phyloP scores from a whole-genome alignment of 2,329 filamentous ascomycete genomes.

The Incumbomyces delicatus region DNA sequence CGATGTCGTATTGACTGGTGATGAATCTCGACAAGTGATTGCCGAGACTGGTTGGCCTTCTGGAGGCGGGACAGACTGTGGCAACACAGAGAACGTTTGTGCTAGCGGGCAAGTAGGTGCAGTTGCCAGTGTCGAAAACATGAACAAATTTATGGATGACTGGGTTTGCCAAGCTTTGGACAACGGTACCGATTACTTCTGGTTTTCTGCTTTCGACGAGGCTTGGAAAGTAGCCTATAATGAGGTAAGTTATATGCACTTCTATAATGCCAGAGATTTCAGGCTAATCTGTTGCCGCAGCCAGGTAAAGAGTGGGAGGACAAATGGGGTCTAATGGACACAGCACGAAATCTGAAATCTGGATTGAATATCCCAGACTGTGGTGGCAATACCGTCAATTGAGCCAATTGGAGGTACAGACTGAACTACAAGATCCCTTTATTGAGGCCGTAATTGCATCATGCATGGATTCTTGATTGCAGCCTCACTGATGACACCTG shows the following conservation, averaged over 20 bases:
- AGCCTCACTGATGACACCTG: too few species aligned
- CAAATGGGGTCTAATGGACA: conserved; percentile 87
- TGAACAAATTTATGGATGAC: conserved; percentile 77
- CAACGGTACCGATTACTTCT: conserved; percentile 89
- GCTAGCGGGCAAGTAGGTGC: conserved; percentile 48
- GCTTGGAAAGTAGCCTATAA: conserved; percentile 58
- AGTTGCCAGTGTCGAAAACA: conserved; percentile 66
- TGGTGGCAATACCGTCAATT: conserved; percentile 55
- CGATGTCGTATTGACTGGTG: conserved; percentile 52
- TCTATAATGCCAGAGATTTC: conserved; percentile 73
- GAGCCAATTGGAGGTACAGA: background rate
- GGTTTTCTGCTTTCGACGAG: conserved; percentile 42
- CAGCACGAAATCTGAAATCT: conserved; percentile 70
- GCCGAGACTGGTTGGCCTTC: conserved; percentile 89
- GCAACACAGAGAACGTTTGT: conserved; percentile 45
- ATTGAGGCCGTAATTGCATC: too few species aligned
- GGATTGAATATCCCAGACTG: conserved; percentile 84
- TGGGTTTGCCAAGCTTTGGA: conserved; percentile 73
- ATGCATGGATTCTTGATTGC: too few species aligned
- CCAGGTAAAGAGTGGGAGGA: conserved; percentile 73
- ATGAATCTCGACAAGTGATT: conserved; percentile 63
- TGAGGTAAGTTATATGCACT: conserved; percentile 27
- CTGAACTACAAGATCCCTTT: too few species aligned
- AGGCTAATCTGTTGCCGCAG: conserved; percentile 49
- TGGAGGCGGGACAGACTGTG: conserved; percentile 70